Base-by-base conservation (phyloP, 1,139 yeast species). In the Groenewaldozyma auringiensis region DNA sequence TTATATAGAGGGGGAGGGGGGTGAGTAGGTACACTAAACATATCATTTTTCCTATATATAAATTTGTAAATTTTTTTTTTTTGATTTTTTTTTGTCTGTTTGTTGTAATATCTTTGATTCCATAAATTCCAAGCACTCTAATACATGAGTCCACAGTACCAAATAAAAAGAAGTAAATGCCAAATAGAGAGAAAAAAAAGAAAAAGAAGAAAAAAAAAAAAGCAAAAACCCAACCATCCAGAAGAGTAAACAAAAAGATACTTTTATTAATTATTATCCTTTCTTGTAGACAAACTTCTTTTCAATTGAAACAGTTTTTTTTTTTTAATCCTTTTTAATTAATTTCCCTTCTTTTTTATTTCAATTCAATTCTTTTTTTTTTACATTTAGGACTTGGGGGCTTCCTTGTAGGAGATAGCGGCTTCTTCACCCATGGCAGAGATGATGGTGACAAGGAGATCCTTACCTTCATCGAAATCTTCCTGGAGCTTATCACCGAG, bases 381-480 rank as follows among this genome's bases (percentile, higher is more conserved):
- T 21, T 22, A 11, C 20, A 13, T 16, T 20, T 8, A 34, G 32
- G 20, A 34, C 71, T 83, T 85, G 75, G 97, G 95, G 69, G 96
- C 96, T 75, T 89, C 97, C 83, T 92, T 92, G 88, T 72, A 85
- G 66, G 96, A 81, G 69, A 89, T 83, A 65, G 95, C 94, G 68
- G 96, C 96, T 79, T 92, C 98, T 80, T 92, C 98, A 71, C 88
- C 94, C 98, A 92, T 92, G 65, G 98, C 95, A 61, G 95, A 72
- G 72, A 92, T 84, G 75, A 92, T 84, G 66, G 98, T 87, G 65
- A 92, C 95, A 67, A 84, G 71, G 50, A 92, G 81, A 69, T 92
- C 98, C 82, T 89, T 92, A 72, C 97, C 97, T 55, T 85, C 96
- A 65, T 94, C 96, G 71, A 88, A 92, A 62, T 87, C 96, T 55